Base-by-base conservation (phyloP, 2,329 filamentous ascomycete species). In the Penicillium corylophilum region DNA sequence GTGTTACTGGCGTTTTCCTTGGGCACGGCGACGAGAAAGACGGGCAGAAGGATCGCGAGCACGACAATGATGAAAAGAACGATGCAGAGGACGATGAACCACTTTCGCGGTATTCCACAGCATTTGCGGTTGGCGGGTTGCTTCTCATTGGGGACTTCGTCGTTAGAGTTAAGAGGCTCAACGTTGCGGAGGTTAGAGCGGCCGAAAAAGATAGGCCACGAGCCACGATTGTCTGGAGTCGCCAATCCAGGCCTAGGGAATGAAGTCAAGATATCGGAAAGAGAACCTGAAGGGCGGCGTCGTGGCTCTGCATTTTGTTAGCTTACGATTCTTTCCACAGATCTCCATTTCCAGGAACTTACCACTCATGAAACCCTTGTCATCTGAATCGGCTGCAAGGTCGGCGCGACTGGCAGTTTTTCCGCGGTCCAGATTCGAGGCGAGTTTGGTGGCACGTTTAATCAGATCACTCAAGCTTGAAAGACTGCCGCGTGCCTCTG, bases 401-500 rank as follows among this genome's bases (percentile, higher is more conserved):
- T 81, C 73, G 71, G 80, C 62, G 50, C 80, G 75, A 64, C 83
- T 86, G 12, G 83, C 83, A 18, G 84, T 86, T 59, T 75, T 86
- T 12, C 93, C 93, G 59, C 86, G 86, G 64, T 97, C 93, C 52
- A 99, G 85, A 72, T 95, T 91, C 0, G 89, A 84, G 15, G 92
- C 93, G 33, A 97, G 77, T 59, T 84, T 85, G 0, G 93, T 97
- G 10, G 94, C 94, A 61, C 94, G 84, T 64, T 85, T 82, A 60
- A 99, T 97, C 54, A 99, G 76, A 68, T 97, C 94, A 0, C 92
- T 88, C 53, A 99, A 76, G 71, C 92, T 96, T 1, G 94, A 97
- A 57, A 96, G 78, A 68, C 92, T 96, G 4, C 90, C 92, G 64
- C 94, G 84, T 1, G 87, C 83, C 70, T 96, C 90, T 15, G 89